Base-by-base conservation (phyloP, 1,284 basidiomycete species). In the Boletus sp. region DNA sequence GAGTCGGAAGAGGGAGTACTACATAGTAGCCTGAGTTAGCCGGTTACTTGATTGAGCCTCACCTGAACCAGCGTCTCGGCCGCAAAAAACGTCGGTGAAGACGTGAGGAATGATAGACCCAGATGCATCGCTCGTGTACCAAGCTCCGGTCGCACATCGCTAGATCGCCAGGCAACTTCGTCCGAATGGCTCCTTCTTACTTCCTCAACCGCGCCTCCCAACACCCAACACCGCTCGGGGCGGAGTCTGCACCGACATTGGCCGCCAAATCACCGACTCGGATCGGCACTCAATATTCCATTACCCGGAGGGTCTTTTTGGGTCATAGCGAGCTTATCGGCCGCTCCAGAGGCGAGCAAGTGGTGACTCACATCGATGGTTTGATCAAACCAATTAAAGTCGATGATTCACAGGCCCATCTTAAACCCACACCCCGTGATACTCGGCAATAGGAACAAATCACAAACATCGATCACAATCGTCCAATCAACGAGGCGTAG, bases 401-500 rank as follows among this genome's bases (percentile, higher is more conserved):
- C 27, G 7, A 16, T 36, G 36, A 41, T 41, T 20, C 31, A 12
- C 31, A 31, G 31, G 31, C 11, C 11, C 31, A 31, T 31, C 31
- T 8, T 9, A 29, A 29, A 9, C 2, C 1, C 31, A 31, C 8
- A 18, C 7, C 5, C 37, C 37, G 37, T 37, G 36, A 36, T 36
- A 36, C 36, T 7, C 36, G 36, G 16, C 18, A 37, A 52, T 31
- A 53, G 22, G 47, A n/a, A 52, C 12, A 9, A n/a, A 27, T n/a
- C 11, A 24, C 16, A 0, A 47, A 20, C 44, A 45, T 2, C 11
- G 12, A 45, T 27, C 16, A 3, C 16, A n/a, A n/a, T 27, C 29
- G 29, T 31, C 29, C 29, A 31, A 31, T 80, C 78, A 83, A 78
- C 73, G 67, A 74, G 74, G 71, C 76, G 69, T 75, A 75, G 71